phyloP scores from a whole-genome alignment of 805 yeast genomes.

The Phaffomyces opuntiae region DNA sequence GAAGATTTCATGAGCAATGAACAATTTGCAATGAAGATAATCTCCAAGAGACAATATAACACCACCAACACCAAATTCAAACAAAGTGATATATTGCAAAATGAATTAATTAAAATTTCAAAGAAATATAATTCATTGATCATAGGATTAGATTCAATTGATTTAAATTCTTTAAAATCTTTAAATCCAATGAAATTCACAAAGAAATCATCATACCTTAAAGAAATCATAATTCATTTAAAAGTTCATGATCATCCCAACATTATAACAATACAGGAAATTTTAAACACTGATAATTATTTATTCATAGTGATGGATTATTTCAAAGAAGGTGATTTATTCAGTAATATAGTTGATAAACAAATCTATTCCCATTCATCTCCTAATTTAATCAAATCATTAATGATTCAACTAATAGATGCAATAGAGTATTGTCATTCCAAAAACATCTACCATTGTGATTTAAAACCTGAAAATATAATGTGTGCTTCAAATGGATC shows the following conservation, averaged over 20 bases:
- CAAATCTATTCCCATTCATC: conserved; percentile 47
- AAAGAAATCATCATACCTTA: conserved; percentile 24
- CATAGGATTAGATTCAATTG: conserved; percentile 11
- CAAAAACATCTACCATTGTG: conserved; percentile 84
- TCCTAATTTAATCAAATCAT: conserved; percentile 45
- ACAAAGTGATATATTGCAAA: conserved; percentile 16
- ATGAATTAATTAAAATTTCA: conserved; percentile 13
- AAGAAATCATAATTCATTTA: conserved; percentile 69
- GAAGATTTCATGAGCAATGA: conserved; percentile 43
- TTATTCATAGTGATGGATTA: conserved; percentile 79
- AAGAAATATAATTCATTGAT: background rate
- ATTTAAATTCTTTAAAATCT: conserved; percentile 15
- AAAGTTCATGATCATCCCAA: conserved; percentile 74
- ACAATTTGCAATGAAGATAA: conserved; percentile 64
- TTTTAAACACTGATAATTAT: conserved; percentile 52
- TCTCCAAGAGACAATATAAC: conserved; percentile 34
- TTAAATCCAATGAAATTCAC: background rate
- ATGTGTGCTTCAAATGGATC: conserved; percentile 54
- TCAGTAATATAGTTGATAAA: conserved; percentile 74
- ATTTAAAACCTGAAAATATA: conserved; percentile 92
- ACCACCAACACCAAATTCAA: conserved; percentile 6
- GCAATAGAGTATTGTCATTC: conserved; percentile 80
- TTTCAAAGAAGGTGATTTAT: conserved; percentile 78
- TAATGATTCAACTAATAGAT: conserved; percentile 70
- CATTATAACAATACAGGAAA: conserved; percentile 68